Conservation (phyloP, 192 early-diverging fungal genomes). For the Chytriomyces sp. region DNA sequence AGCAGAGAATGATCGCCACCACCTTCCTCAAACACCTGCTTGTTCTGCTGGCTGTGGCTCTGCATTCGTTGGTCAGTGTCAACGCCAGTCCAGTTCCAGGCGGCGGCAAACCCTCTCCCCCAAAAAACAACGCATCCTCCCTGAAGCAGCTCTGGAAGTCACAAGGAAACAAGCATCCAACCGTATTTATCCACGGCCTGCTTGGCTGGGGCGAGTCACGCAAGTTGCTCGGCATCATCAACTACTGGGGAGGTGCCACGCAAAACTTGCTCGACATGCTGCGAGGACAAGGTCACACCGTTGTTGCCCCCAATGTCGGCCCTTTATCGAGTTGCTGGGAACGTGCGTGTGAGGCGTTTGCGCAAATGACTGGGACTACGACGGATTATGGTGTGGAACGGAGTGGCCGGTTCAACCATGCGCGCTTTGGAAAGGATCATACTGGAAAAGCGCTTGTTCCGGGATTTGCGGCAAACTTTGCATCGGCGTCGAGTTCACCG, state of each 20-base stretch:
- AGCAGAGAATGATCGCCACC: no score
- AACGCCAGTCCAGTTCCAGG: no score
- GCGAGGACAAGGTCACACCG: constrained; percentile 22
- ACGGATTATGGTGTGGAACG: constrained; percentile 39
- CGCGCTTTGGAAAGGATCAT: constrained; percentile 31
- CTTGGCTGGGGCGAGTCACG: constrained; percentile 32
- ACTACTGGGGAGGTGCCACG: constrained; percentile 36
- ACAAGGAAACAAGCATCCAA: constrained; percentile 32
- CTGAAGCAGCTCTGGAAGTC: constrained; percentile 3
- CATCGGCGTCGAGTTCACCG: neutral
- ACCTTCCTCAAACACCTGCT: no score
- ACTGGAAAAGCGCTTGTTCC: constrained; percentile 30
- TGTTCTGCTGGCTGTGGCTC: no score
- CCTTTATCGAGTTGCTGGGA: constrained; percentile 36
- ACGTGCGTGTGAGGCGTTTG: constrained; percentile 40
- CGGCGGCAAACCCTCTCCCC: no score
- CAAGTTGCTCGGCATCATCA: constrained; percentile 12
- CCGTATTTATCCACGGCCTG: constrained; percentile 36
- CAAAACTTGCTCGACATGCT: constrained; percentile 21
- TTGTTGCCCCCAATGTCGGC: constrained; percentile 26
- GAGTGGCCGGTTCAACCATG: constrained; percentile 28
- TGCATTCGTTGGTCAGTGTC: no score
- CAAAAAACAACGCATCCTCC: no score
- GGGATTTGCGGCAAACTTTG: neutral
- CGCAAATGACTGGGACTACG: constrained; percentile 29